These are phyloP conservation scores for Stipa capillata DNA, from an alignment of 176 grass and related monocot genomes.

Conservation along the genomic window DNA sequence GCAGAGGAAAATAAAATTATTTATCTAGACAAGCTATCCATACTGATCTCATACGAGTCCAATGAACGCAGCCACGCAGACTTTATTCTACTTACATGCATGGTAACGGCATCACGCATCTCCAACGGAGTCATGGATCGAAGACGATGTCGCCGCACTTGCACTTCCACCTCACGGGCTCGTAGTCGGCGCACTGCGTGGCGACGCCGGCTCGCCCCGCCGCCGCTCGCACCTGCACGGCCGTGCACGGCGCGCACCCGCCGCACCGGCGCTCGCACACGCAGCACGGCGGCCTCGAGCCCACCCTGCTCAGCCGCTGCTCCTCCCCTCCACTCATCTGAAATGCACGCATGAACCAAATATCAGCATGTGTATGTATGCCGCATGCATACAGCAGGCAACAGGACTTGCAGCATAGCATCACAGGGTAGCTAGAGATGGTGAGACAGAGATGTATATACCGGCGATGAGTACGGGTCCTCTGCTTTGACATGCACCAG, in stretches of 20 bases:
- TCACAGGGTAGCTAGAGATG: too few relatives aligned
- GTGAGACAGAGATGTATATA: not conserved
- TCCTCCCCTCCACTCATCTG: not conserved
- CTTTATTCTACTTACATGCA: not conserved
- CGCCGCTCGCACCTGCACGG: constrained; percentile 43
- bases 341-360: constrained; percentile 19
- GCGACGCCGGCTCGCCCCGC: constrained; percentile 25
- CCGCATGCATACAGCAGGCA: not conserved
- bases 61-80: too few relatives aligned
- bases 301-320: constrained; percentile 3
- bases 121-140: constrained; percentile 34
- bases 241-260: constrained; percentile 38
- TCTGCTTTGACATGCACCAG: not conserved
- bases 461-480: not conserved
- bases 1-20: too few relatives aligned
- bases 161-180: constrained; percentile 73
- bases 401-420: too few relatives aligned
- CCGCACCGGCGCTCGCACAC: constrained; percentile 46
- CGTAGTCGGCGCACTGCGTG: constrained; percentile 47
- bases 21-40: too few relatives aligned
- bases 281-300: constrained; percentile 60
- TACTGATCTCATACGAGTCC: too few relatives aligned
- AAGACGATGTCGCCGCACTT: constrained; percentile 53
- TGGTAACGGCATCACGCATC: not conserved
- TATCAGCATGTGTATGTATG: not conserved